Conservation (phyloP, 352 stramenopile genomes). For the Phytopythium oedochilum region DNA sequence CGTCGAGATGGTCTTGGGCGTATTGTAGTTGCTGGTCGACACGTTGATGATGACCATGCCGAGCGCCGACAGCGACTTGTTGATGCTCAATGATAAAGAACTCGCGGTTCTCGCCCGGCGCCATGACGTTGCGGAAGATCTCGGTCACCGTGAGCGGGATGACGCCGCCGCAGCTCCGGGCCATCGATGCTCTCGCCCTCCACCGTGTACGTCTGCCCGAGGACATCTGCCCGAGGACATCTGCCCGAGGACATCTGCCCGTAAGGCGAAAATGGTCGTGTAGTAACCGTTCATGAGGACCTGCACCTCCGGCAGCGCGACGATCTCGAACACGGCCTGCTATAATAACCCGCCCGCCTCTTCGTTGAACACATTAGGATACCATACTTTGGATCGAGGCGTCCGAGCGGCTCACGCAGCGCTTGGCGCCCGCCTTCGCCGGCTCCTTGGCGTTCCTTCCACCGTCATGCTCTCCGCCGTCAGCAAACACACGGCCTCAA, state of each 20-base stretch:
- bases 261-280: slow-evolving; percentile 93
- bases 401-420: slow-evolving; percentile 42
- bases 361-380: slow-evolving; percentile 87
- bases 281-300: slow-evolving; percentile 93
- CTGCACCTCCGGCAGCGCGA: slow-evolving; percentile 85
- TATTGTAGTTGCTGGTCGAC: slow-evolving; percentile 88
- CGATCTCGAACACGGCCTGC: slow-evolving; percentile 85
- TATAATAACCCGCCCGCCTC: slow-evolving; percentile 76
- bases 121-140: slow-evolving; percentile 86
- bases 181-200: slow-evolving; percentile 81
- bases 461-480: slow-evolving; percentile 2
- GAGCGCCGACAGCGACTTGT: slow-evolving; percentile 92
- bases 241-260: slow-evolving; percentile 87
- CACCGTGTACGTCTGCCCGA: slow-evolving; percentile 91
- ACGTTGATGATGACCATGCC: slow-evolving; percentile 94
- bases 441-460: slow-evolving; percentile 68
- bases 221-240: too few relatives aligned
- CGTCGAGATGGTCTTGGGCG: slow-evolving; percentile 90
- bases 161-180: slow-evolving; percentile 74
- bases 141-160: slow-evolving; percentile 86
- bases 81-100: slow-evolving; percentile 95
- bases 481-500: too few relatives aligned
- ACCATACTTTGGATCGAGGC: slow-evolving; percentile 75
- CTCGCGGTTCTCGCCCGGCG: slow-evolving; percentile 88
- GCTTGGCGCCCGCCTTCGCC: slow-evolving; percentile 49